phyloP scores from a whole-genome alignment of 192 early-diverging fungal genomes.

The Backusella luteola region DNA sequence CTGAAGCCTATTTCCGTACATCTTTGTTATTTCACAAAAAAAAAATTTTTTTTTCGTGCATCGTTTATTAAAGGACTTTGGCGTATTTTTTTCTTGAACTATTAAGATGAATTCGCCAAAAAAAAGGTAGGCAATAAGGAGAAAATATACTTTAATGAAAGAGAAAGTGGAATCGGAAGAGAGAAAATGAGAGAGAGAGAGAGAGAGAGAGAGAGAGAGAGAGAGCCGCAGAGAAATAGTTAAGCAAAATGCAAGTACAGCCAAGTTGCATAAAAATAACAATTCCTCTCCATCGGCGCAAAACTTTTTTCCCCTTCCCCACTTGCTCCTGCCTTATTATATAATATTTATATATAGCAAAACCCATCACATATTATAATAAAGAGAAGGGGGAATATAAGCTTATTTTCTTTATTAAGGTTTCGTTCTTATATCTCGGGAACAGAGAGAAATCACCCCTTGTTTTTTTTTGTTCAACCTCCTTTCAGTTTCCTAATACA shows the following conservation, averaged over 20 bases:
- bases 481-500: conserved; percentile 1
- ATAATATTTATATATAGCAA: neutral
- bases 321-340: neutral
- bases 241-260: neutral
- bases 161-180: neutral
- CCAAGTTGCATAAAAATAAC: neutral
- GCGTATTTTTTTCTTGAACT: neutral
- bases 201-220: neutral
- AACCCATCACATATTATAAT: neutral
- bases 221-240: neutral
- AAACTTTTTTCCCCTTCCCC: neutral
- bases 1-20: neutral
- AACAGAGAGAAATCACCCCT: neutral
- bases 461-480: neutral
- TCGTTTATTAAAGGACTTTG: neutral
- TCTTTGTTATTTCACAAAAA: neutral
- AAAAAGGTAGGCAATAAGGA: neutral
- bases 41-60: neutral
- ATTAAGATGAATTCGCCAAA: neutral
- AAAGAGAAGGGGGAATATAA: neutral
- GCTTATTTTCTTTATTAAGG: neutral
- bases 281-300: neutral
- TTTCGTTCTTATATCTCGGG: neutral
- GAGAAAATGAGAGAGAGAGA: neutral
- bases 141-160: neutral